Base-by-base conservation (phyloP, 257 asterid species). In the Nicotiana sylvestris region DNA sequence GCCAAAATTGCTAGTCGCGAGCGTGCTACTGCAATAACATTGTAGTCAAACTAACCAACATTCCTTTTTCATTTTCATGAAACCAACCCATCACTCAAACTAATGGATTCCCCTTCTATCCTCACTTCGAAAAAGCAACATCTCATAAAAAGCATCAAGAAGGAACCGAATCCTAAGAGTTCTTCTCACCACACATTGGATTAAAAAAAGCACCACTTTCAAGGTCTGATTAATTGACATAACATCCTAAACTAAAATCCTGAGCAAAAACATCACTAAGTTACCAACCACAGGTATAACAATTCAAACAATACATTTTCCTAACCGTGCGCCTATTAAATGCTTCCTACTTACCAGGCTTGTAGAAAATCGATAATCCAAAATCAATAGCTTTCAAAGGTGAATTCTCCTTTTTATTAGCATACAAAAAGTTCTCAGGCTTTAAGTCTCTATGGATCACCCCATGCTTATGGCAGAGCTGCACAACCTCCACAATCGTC, bases 351-450 rank as follows among this genome's bases (percentile, higher is more conserved):
- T 18, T 82, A 95, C 98, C 98, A 81, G 97, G 95, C 91, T 93
- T 95, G 89, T 93, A 95, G 94, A 95, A 95, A 70, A 95, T 95
- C 11, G 98, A 95, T 81, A 95, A 86, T 17, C 98, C 98, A 51
- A 95, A 95, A 88, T 95, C 98, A 82, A 95, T 93, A n/a, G 98
- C 98, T 86, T 95, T 93, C 25, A 95, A 94, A 18, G 98, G 98
- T 5, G 98, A 93, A 90, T 95, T 92, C 82, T 95, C 98, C 92
- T 93, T 95, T 85, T 92, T 93, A 86, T 90, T 95, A 5, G 97
- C 94, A 76, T 91, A 95, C 81, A 95, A 86, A 82, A 95, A 95
- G 60, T 95, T 95, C 90, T 95, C 98, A 0, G 98, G 98, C 89
- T 95, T 95, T 87, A 95, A 88, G 70, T 95, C 97, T 92, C 98